phyloP scores from a whole-genome alignment of 257 asterid genomes.

The Leonotis leonurus region DNA sequence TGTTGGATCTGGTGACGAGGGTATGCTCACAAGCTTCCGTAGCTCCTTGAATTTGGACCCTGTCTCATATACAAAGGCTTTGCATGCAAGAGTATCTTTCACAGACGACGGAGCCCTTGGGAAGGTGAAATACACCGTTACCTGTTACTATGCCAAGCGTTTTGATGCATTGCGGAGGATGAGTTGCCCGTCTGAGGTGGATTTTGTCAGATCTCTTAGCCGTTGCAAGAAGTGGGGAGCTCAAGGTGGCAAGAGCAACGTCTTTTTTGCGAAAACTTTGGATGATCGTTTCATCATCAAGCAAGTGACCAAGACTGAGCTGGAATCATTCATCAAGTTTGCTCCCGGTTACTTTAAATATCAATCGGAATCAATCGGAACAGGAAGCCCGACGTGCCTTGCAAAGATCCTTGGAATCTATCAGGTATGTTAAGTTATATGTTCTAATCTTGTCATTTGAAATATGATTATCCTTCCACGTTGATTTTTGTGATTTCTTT shows the following conservation, averaged over 20 bases:
- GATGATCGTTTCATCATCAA: conserved; percentile 90
- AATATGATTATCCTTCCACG: too few species aligned
- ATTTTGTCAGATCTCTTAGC: conserved; percentile 74
- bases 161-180: conserved; percentile 82
- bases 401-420: conserved; percentile 94
- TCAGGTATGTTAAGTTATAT: conserved; percentile 54
- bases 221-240: conserved; percentile 99
- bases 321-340: conserved; percentile 88
- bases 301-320: conserved; percentile 97
- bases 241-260: conserved; percentile 98
- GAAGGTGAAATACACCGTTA: conserved; percentile 67
- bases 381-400: conserved; percentile 84
- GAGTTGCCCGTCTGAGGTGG: conserved; percentile 83
- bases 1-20: conserved; percentile 67
- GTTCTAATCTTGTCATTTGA: background rate
- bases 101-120: conserved; percentile 56
- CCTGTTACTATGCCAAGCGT: conserved; percentile 77
- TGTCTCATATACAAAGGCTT: conserved; percentile 46
- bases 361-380: conserved; percentile 60
- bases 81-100: conserved; percentile 70
- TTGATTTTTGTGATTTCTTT: conserved; percentile 13
- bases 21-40: conserved; percentile 43
- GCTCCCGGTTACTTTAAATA: conserved; percentile 85
- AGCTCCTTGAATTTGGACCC: conserved; percentile 59
- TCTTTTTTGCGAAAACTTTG: conserved; percentile 86